Evolutionary conservation across 2,329 filamentous ascomycete species (phyloP).

Genomic region (Cladosporium sp.): DNA sequence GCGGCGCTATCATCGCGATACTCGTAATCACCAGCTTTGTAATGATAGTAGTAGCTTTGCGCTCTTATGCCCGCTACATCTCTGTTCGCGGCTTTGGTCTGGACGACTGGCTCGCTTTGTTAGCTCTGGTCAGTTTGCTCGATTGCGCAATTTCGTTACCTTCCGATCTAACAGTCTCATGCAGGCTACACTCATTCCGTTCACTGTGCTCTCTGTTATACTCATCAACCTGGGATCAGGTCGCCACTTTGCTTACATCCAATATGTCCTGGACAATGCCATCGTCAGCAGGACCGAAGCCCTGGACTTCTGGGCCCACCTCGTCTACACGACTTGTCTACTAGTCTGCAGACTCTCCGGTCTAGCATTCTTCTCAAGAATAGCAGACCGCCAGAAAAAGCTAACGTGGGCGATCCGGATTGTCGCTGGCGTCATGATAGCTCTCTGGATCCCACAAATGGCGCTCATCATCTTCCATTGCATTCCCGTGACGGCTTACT

Average conservation of each 20-base stretch:
- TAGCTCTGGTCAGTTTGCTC: constrained; percentile 8
- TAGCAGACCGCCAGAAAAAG: constrained; percentile 44
- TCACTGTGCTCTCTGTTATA: constrained; percentile 47
- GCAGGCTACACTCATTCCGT: constrained; percentile 41
- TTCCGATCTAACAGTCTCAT: constrained; percentile 23
- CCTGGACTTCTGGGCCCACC: constrained; percentile 54
- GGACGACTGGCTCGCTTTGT: constrained; percentile 44
- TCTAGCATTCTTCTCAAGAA: constrained; percentile 54
- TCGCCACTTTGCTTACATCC: constrained; percentile 49
- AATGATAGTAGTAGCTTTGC: constrained; percentile 39
- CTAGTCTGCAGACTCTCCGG: constrained; percentile 55
- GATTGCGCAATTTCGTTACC: not conserved
- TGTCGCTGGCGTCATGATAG: constrained; percentile 42
- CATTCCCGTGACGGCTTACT: constrained; percentile 52
- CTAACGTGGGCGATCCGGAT: constrained; percentile 41
- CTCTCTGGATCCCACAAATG: constrained; percentile 52
- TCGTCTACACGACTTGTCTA: constrained; percentile 55
- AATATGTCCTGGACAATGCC: constrained; percentile 50
- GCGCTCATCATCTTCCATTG: constrained; percentile 57
- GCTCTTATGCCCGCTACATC: constrained; percentile 42
- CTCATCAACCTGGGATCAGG: constrained; percentile 54
- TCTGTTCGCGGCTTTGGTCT: constrained; percentile 43
- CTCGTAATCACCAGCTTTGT: constrained; percentile 43
- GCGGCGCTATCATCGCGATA: constrained; percentile 44
- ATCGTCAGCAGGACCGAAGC: constrained; percentile 49